phyloP scores from a whole-genome alignment of 2,329 filamentous ascomycete species.

The Trichophyton schoenleinii region DNA sequence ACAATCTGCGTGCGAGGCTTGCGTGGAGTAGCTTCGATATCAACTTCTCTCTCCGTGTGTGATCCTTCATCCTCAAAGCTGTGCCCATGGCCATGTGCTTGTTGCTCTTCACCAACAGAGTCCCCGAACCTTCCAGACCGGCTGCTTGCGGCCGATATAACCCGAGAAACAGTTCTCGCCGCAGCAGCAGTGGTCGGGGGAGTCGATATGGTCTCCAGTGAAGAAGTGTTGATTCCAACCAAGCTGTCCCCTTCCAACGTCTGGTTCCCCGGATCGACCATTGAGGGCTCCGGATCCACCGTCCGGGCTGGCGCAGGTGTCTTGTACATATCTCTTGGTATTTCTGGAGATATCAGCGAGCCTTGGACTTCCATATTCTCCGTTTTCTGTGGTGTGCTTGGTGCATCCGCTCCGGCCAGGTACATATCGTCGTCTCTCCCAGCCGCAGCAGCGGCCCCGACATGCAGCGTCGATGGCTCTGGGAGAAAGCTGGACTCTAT shows the following conservation, averaged over 20 bases:
- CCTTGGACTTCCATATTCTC: slow-evolving; percentile 7
- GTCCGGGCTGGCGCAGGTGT: slow-evolving; percentile 18
- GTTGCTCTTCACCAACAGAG: not conserved
- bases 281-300: slow-evolving; percentile 4
- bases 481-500: slow-evolving; percentile 53
- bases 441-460: slow-evolving; percentile 16
- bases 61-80: not conserved
- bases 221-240: slow-evolving; percentile 21
- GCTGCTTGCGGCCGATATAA: slow-evolving; percentile 21
- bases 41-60: slow-evolving; percentile 4
- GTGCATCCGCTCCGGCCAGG: slow-evolving; percentile 27
- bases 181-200: slow-evolving; percentile 35
- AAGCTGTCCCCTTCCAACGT: slow-evolving; percentile 5
- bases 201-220: slow-evolving; percentile 32
- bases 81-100: not conserved
- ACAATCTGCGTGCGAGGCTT: slow-evolving; percentile 1
- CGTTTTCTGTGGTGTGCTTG: slow-evolving; percentile 10
- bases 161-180: slow-evolving; percentile 28
- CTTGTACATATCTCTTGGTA: slow-evolving; percentile 19
- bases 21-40: slow-evolving; percentile 11
- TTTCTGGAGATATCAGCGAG: slow-evolving; percentile 15
- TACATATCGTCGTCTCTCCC: slow-evolving; percentile 36
- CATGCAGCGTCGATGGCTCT: slow-evolving; percentile 37
- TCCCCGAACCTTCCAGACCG: not conserved
- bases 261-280: slow-evolving; percentile 10